These are phyloP conservation scores for Kernera saxatilis DNA, from an alignment of 345 rosid species.

Conservation along the genomic window DNA sequence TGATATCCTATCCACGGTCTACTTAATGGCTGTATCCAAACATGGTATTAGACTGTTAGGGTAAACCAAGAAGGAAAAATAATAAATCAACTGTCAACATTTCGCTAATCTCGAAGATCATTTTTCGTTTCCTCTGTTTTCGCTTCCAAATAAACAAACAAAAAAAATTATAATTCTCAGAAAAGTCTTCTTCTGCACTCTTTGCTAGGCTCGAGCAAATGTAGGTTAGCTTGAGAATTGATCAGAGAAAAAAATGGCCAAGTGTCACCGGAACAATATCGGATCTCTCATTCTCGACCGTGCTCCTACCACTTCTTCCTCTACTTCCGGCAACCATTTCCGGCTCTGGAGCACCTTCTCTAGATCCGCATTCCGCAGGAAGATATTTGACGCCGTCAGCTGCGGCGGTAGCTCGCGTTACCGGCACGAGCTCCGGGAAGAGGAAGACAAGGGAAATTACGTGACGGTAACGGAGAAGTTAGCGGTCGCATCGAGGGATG, in stretches of 20 bases:
- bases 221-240: slow-evolving; percentile 1
- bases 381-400: slow-evolving; percentile 61
- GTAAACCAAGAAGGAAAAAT: neutral
- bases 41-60: neutral
- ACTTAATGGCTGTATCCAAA: slow-evolving; percentile 18
- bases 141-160: slow-evolving; percentile 21
- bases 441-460: slow-evolving; percentile 21
- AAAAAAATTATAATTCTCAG: neutral
- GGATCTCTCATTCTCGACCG: slow-evolving; percentile 66
- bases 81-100: slow-evolving; percentile 29
- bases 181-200: neutral
- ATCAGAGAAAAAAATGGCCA: slow-evolving; percentile 50
- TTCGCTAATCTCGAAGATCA: slow-evolving; percentile 14
- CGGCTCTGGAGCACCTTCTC: slow-evolving; percentile 63
- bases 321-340: slow-evolving; percentile 32
- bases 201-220: neutral
- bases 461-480: slow-evolving; percentile 29
- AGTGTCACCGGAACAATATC: slow-evolving; percentile 61
- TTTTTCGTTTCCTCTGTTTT: slow-evolving; percentile 16
- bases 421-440: slow-evolving; percentile 39
- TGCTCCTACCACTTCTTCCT: slow-evolving; percentile 35
- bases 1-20: neutral
- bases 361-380: slow-evolving; percentile 60
- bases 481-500: slow-evolving; percentile 19
- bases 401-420: slow-evolving; percentile 72